Base-by-base conservation (phyloP, 1,284 basidiomycete genomes). In the Ganoderma meredithae region DNA sequence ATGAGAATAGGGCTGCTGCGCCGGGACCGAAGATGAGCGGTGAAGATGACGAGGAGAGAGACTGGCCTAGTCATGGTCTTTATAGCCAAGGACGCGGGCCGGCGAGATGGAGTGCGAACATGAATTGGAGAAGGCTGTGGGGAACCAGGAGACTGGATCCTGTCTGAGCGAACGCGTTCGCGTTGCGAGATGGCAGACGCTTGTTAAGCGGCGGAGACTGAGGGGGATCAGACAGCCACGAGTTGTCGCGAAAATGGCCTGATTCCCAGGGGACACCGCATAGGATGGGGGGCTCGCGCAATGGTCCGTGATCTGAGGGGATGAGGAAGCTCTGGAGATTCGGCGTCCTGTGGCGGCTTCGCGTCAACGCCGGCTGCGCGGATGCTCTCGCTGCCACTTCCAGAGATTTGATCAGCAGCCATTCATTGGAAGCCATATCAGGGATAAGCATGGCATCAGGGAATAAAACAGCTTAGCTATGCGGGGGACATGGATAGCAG, bases 11-110 rank as follows among this genome's bases (percentile, higher is more conserved):
- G 60, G 68, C 13, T 65, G 55, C 65, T 70, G 69, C 33, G 56
- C 65, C 67, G 71, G 71, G 55, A 63, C 71, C 69, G 71, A 69
- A 68, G 63, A 56, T 52, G 66, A 65, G 44, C 56, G 66, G 56
- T 63, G 69, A 70, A 60, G 71, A 67, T 67, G 67, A 64, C 59
- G 63, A 67, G 65, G 31, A 58, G 49, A 55, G 60, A 64, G 47
- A 49, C 12, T 33, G n/a, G 33, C 64, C 71, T 63, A 70, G 69
- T 69, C 71, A 69, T 63, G 41, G 65, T 66, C 63, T 67, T 64
- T 72, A 70, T 72, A 70, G 6, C 27, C n/a, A 52, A 41, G 25
- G 4, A 60, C 36, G 33, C 17, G 36, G 27, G 3, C 49, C 44
- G 43, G 31, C 65, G 58, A 60, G 27, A 58, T 31, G 36, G n/a